Evolutionary conservation across 192 early-diverging fungal species (phyloP).

Genomic region (Ambispora gerdemannii): DNA sequence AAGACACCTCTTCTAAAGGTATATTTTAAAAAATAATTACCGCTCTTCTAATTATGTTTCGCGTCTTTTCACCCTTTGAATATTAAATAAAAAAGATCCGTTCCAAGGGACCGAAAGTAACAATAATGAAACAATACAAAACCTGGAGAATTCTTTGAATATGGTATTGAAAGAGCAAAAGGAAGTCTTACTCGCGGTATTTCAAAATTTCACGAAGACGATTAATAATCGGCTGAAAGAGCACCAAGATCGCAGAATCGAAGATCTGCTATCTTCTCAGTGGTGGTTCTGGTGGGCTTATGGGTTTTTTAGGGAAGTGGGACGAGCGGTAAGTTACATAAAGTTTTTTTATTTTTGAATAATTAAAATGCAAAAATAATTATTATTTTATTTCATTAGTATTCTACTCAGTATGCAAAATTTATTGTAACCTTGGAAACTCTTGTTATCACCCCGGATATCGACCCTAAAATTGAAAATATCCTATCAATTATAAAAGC

Average conservation of each 20-base stretch:
- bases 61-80: neutral
- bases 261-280: conserved; percentile 32
- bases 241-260: conserved; percentile 23
- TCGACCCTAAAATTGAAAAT: conserved; percentile 47
- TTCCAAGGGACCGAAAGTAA: conserved; percentile 35
- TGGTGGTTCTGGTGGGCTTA: conserved; percentile 59
- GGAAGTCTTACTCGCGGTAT: conserved; percentile 71
- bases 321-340: conserved; percentile 58
- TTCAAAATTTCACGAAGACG: conserved; percentile 62
- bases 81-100: conserved; percentile 34
- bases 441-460: conserved; percentile 46
- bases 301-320: conserved; percentile 60
- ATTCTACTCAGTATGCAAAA: conserved; percentile 50
- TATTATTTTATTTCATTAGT: conserved; percentile 40
- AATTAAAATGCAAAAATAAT: neutral
- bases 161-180: conserved; percentile 75
- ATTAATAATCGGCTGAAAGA: conserved; percentile 42
- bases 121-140: conserved; percentile 28
- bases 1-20: conserved; percentile 40
- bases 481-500: conserved; percentile 33
- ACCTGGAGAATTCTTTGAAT: conserved; percentile 59
- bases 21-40: conserved; percentile 19
- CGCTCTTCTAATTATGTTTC: neutral
- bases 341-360: neutral
- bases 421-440: conserved; percentile 59